Base-by-base conservation (phyloP, 495 filamentous ascomycete species). In the Margaritispora aquatica region DNA sequence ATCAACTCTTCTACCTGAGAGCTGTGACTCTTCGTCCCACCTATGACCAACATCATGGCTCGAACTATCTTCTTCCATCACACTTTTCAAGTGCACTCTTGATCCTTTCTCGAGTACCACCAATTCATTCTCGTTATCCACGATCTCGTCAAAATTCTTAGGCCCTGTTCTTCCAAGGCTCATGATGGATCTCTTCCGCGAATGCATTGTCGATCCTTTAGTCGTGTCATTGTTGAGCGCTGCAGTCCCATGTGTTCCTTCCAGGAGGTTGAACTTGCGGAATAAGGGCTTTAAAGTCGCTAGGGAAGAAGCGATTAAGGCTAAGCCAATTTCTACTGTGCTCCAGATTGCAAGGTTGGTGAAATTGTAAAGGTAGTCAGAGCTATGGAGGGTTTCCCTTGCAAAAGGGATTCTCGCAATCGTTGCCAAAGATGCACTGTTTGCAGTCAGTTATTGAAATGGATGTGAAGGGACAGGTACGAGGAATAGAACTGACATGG, bases 361-460 rank as follows among this genome's bases (percentile, higher is more conserved):
- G 17, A 67, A 67, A 23, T 29, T 49, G 26, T 53, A 66, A 1
- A 67, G 47, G 29, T 67, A 69, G 50, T 69, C 65, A 2, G 53
- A 27, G 15, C 34, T 55, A 22, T 31, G 19, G 2, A 59, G 59
- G 9, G 74, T 51, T 9, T 60, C 52, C 4, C 57, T 55, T 9
- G 69, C 60, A 53, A 69, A 73, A 15, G 73, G 63, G 31, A 76
- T 69, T 8, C 75, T 69, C 24, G 72, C 59, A 17, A 75, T 63
- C 17, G 71, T 65, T 22, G 69, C 73, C 9, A 48, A 1, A 1
- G 59, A 61, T 15, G 59, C 59, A n/a, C 38, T 44, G 19, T 7
- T 55, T 61, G 26, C 10, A 63, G 54, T 26, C 69, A 55, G 38
- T 2, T 17, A 44, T 44, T 44, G 38, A 36, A 17, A 36, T 47